Evolutionary conservation across 2,329 filamentous ascomycete genomes (phyloP), one percentile per base, ranked within the genome.

Genomic region (Aspergillus candidus): DNA sequence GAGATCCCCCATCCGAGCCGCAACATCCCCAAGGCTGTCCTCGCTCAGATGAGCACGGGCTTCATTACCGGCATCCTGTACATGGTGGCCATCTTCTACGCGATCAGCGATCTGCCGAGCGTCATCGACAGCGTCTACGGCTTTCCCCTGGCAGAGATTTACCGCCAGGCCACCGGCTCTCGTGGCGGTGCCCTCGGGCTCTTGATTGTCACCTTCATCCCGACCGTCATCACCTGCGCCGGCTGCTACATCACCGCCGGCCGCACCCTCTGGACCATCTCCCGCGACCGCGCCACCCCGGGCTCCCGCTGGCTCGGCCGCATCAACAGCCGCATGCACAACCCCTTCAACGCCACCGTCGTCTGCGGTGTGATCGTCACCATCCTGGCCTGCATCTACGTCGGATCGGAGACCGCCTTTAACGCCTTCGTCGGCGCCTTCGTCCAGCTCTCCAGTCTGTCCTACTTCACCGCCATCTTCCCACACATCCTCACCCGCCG

Each of bases 251-350:
- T 82, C 49, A 82, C 79, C 1, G 69, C 73, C 1, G 77, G 80
- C n/a, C 75, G 81, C 6, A 79, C 77, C 48, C 69, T 83, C 3
- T 84, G 80, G 80, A 68, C 66, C 10, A 56, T 70, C 29, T 76
- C 79, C 32, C 75, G 80, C 29, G 80, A 83, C 58, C 74, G 76
- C 32, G 79, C 79, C 2, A 79, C 80, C 3, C 80, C 80, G 0
- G 76, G 80, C 55, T 70, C 73, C 1, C 44, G 55, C 10, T 66
- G 77, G 61, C 75, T 82, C 46, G 67, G 72, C n/a, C 61, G 56
- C 13, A 78, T 83, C 52, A 73, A 76, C 58, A 67, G 71, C 48
- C 63, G 51, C 1, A 72, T 79, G 44, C 77, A 78, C 42, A 82
- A 79, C 55, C 80, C 80, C 0, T 67, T 83, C 46, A 74, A 76